A percentile compares a stretch with the other conserved stretches of the same genome.
These are phyloP conservation scores for Alternaria sp. DNA, from an alignment of 2,329 filamentous ascomycete genomes.

Conservation along the genomic window DNA sequence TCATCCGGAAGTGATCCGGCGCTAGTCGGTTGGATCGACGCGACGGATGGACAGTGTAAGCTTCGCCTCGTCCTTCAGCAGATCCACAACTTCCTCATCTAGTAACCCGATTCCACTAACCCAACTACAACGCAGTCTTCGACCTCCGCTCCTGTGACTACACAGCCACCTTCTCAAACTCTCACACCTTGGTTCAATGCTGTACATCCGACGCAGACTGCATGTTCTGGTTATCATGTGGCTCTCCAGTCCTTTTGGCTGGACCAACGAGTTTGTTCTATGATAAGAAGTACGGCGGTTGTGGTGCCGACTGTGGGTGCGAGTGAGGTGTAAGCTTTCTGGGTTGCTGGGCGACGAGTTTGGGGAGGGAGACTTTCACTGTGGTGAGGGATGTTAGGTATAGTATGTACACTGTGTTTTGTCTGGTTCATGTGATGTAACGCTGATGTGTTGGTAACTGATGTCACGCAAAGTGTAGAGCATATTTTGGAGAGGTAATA, in stretches of 20 bases:
- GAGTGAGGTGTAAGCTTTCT: slow-evolving; percentile 18
- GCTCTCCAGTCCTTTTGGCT: slow-evolving; percentile 23
- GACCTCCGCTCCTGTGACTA: slow-evolving; percentile 31
- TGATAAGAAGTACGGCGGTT: slow-evolving; percentile 27
- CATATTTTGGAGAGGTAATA: neutral
- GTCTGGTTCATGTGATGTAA: neutral
- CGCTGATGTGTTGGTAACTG: neutral
- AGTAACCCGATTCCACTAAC: neutral
- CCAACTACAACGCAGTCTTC: slow-evolving; percentile 14
- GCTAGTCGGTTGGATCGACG: slow-evolving; percentile 29
- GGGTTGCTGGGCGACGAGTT: slow-evolving; percentile 32
- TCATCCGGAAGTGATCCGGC: slow-evolving; percentile 19
- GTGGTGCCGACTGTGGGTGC: slow-evolving; percentile 28
- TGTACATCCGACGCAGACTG: slow-evolving; percentile 18
- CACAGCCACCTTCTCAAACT: slow-evolving; percentile 27
- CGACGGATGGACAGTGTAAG: slow-evolving; percentile 23
- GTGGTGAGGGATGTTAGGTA: neutral
- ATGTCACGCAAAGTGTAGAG: neutral
- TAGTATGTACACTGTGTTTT: neutral
- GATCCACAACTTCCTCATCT: neutral
- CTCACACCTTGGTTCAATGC: slow-evolving; percentile 30
- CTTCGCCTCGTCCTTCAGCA: neutral
- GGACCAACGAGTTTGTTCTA: slow-evolving; percentile 27
- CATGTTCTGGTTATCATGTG: slow-evolving; percentile 31
- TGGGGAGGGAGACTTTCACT: slow-evolving; percentile 15